Evolutionary conservation across 225 moss, liverwort and hornwort species (phyloP).

Genomic region (Sphagnum tenellum): DNA sequence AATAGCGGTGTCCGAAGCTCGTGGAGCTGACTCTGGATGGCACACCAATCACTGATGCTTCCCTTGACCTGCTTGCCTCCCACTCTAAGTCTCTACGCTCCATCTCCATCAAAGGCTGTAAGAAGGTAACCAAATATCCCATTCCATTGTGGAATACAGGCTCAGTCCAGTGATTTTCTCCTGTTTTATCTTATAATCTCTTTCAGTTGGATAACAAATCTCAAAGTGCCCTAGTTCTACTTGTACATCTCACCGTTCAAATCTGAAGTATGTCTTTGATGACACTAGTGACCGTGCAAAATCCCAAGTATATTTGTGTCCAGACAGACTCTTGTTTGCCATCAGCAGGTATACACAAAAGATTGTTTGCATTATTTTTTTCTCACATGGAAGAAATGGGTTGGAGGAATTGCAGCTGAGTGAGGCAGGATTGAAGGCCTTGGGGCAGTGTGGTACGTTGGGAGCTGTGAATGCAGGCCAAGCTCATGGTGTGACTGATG

Average conservation of each 20-base stretch:
- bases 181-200: too few species aligned
- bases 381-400: too few species aligned
- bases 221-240: too few species aligned
- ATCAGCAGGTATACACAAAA: too few species aligned
- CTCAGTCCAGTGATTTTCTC: neutral
- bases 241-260: too few species aligned
- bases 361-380: too few species aligned
- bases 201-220: too few species aligned
- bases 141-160: neutral
- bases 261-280: too few species aligned
- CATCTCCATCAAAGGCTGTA: slow-evolving; percentile 59
- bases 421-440: slow-evolving; percentile 47
- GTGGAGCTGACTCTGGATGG: slow-evolving; percentile 60
- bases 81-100: slow-evolving; percentile 47
- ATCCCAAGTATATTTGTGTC: too few species aligned
- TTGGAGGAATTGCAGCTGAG: slow-evolving; percentile 21
- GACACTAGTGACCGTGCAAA: too few species aligned
- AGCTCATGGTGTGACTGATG: slow-evolving; percentile 52
- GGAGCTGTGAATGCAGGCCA: slow-evolving; percentile 61
- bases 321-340: too few species aligned
- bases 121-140: slow-evolving; percentile 13
- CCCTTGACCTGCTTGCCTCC: slow-evolving; percentile 53
- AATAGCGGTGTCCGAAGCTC: slow-evolving; percentile 53
- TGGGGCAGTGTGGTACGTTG: slow-evolving; percentile 53
- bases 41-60: slow-evolving; percentile 56